Percentiles rank a stretch among this genome's conserved stretches.
Evolutionary conservation across 2,329 filamentous ascomycete species (phyloP).

Genomic region (Aspergillus sp.): DNA sequence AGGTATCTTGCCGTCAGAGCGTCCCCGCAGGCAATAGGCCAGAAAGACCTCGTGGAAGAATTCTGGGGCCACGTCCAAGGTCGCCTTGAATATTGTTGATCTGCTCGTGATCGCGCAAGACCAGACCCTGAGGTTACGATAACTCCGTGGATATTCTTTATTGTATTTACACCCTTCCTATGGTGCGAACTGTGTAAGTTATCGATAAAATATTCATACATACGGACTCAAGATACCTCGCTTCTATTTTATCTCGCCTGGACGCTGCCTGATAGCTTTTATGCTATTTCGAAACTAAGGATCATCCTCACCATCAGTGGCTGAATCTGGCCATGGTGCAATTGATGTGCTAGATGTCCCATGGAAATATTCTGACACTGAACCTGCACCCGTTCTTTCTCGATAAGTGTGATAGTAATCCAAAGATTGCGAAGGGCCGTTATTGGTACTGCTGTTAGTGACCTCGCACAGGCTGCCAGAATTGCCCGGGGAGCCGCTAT

Average conservation of each 20-base stretch:
- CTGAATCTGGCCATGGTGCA: conserved; percentile 43
- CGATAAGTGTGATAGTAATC: background rate
- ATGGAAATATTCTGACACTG: background rate
- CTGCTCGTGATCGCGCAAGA: background rate
- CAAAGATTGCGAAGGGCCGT: background rate
- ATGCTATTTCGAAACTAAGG: conserved; percentile 17
- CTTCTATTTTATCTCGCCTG: too few relatives aligned
- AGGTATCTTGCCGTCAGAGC: conserved; percentile 43
- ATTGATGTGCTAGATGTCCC: background rate
- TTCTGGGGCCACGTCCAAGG: conserved; percentile 38
- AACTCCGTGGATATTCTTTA: background rate
- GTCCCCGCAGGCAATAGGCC: conserved; percentile 24
- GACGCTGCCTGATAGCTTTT: background rate
- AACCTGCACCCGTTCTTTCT: background rate
- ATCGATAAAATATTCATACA: too few relatives aligned
- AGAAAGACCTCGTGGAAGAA: conserved; percentile 36
- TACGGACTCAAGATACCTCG: too few relatives aligned
- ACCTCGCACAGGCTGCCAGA: background rate
- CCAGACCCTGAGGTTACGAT: background rate
- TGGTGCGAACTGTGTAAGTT: too few relatives aligned
- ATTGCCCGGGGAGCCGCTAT: background rate
- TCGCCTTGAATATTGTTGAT: conserved; percentile 27
- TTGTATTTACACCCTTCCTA: background rate
- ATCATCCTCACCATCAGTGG: conserved; percentile 46
- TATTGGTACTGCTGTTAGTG: background rate